These are phyloP conservation scores for Chaetomiaceae sp. DNA, from an alignment of 2,329 filamentous ascomycete genomes.

Conservation along the genomic window DNA sequence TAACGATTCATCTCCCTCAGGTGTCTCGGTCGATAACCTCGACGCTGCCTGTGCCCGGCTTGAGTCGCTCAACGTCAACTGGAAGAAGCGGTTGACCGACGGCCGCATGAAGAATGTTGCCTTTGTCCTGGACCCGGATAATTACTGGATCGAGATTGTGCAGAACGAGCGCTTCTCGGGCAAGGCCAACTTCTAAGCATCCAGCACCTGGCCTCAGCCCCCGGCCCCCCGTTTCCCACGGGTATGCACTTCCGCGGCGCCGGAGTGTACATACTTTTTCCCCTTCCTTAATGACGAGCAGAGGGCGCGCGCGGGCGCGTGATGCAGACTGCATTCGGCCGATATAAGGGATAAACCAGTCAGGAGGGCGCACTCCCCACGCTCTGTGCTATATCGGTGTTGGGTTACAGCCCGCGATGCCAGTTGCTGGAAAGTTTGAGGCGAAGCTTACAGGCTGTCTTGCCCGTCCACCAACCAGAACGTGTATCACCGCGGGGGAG, in stretches of 20 bases:
- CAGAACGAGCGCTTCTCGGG: slow-evolving; percentile 68
- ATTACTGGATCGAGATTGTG: slow-evolving; percentile 75
- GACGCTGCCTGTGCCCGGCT: slow-evolving; percentile 82
- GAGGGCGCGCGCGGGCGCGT: background rate
- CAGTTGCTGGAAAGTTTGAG: background rate
- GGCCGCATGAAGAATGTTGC: slow-evolving; percentile 91
- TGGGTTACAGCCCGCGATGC: background rate
- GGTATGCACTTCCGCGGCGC: slow-evolving; percentile 3
- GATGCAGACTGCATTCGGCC: background rate
- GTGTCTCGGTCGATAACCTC: slow-evolving; percentile 80
- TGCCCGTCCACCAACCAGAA: slow-evolving; percentile 9
- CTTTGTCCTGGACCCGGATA: slow-evolving; percentile 83
- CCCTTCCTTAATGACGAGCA: background rate
- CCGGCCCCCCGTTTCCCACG: too few relatives aligned
- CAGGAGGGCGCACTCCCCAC: slow-evolving; percentile 9
- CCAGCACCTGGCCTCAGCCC: too few relatives aligned
- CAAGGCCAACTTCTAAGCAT: slow-evolving; percentile 46
- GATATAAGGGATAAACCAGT: slow-evolving; percentile 12
- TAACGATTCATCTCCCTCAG: slow-evolving; percentile 34
- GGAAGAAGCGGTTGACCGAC: slow-evolving; percentile 94
- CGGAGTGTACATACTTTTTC: background rate
- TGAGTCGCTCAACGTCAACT: slow-evolving; percentile 73
- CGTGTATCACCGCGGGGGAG: background rate
- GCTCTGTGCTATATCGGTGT: background rate
- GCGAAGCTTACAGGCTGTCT: background rate